Evolutionary conservation across 176 grass and related monocot species (phyloP).

Genomic region (Bromus sterilis): DNA sequence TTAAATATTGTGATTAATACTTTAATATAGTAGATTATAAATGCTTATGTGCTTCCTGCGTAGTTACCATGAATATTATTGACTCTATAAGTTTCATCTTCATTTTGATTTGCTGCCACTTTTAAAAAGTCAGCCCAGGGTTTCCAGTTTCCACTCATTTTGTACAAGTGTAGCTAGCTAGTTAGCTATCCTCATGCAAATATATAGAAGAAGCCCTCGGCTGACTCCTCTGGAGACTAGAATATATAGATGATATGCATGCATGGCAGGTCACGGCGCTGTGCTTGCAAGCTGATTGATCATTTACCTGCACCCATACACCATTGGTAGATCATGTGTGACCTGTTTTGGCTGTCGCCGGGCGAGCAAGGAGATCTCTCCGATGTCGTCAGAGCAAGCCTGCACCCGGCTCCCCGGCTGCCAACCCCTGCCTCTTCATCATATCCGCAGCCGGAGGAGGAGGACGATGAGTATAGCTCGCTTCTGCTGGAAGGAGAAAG

Average conservation of each 20-base stretch:
- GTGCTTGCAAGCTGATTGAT: background rate
- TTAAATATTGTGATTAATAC: background rate
- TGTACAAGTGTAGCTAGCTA: background rate
- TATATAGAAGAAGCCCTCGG: background rate
- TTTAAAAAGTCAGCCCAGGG: background rate
- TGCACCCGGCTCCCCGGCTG: background rate
- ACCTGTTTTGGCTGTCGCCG: conserved; percentile 67
- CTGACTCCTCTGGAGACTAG: background rate
- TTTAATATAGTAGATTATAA: background rate
- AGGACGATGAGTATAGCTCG: background rate
- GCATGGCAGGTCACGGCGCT: background rate
- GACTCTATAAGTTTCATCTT: background rate
- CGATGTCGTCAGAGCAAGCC: conserved; percentile 44
- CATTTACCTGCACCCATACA: background rate
- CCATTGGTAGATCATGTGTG: conserved; percentile 42
- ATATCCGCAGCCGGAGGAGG: background rate
- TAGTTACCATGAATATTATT: background rate
- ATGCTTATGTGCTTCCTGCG: background rate
- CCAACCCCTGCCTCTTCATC: background rate
- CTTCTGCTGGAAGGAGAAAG: background rate
- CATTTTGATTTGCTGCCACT: background rate
- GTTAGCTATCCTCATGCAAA: background rate
- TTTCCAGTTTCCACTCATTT: background rate
- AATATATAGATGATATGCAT: background rate
- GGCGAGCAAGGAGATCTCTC: conserved; percentile 71